These are phyloP conservation scores for Mucor circinelloides DNA, from an alignment of 371 early-diverging fungal species.

Conservation along the genomic window DNA sequence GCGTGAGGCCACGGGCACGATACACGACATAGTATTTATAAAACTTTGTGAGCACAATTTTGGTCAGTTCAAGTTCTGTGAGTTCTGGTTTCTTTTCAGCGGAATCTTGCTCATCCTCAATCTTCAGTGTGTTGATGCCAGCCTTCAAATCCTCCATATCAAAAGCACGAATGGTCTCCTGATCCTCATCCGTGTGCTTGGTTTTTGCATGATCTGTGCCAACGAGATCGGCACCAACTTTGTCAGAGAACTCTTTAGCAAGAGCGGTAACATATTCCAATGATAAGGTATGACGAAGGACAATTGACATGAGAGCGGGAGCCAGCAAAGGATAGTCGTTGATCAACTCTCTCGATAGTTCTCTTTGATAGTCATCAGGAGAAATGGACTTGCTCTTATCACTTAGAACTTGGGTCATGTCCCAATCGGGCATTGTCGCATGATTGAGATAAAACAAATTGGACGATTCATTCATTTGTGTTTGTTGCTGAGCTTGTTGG, in stretches of 20 bases:
- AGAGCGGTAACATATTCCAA: conserved; percentile 23
- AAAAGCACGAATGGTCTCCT: neutral
- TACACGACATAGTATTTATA: neutral
- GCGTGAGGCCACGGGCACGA: conserved; percentile 15
- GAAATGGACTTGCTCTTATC: conserved; percentile 2
- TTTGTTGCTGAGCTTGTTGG: conserved; percentile 5
- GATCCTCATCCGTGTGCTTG: neutral
- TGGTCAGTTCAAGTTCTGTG: neutral
- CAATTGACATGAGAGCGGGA: conserved; percentile 40
- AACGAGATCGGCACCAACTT: neutral
- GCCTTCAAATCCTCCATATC: conserved; percentile 1
- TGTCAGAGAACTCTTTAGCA: conserved; percentile 18
- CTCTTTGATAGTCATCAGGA: neutral
- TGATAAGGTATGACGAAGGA: conserved; percentile 27
- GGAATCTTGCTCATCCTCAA: neutral
- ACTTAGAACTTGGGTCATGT: conserved; percentile 15
- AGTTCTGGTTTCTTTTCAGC: neutral
- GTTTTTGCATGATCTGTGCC: neutral
- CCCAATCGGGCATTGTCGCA: conserved; percentile 25
- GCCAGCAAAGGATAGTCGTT: conserved; percentile 25
- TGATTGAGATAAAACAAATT: conserved; percentile 26
- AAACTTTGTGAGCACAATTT: neutral
- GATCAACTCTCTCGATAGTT: conserved; percentile 9
- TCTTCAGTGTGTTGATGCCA: neutral
- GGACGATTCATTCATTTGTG: neutral